Base-by-base conservation (phyloP, 305 asterid species). In the Stenogyne calaminthoides region DNA sequence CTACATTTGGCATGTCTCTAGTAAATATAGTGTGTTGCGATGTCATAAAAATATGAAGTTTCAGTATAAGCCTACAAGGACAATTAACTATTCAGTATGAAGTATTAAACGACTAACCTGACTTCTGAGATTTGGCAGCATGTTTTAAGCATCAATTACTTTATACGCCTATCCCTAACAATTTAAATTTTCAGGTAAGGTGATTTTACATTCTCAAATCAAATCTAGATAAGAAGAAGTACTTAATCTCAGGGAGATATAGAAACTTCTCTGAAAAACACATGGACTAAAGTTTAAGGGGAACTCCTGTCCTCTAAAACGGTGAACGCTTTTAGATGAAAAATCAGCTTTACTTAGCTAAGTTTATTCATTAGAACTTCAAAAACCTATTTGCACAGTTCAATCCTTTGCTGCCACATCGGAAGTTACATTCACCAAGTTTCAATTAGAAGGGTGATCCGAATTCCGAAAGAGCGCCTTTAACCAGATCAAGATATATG, bases 61-160 rank as follows among this genome's bases (percentile, higher is more conserved):
- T 36, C 42, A 36, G 42, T 36, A 36, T 36, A 36, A 36, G 42
- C 42, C 42, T 36, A 36, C 7, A 36, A 36, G 42, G 42, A 36
- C 10, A 36, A 36, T 7, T 36, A 36, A 36, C 42, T 7, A 5
- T 36, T 36, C 42, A 36, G 42, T 36, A 36, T 36, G 42, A 36
- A 36, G 42, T 36, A 36, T 10, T 36, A 36, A 36, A 36, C 9
- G 10, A 36, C 42, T 7, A 36, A 36, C 42, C 42, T 36, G 42
- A 5, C 42, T 36, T 36, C 42, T 7, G 42, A 36, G 42, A 36
- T 36, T 39, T 46, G 61, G 69, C 61, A 55, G 22, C n/a, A 39
- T 69, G 52, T 49, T 49, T 37, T 56, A 67, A 42, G 56, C 59
- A 67, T 47, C 22, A 47, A 67, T 27, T 7, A 12, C 56, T 12